Conservation (phyloP, 805 yeast genomes). For the Starmerella sirachaensis region DNA sequence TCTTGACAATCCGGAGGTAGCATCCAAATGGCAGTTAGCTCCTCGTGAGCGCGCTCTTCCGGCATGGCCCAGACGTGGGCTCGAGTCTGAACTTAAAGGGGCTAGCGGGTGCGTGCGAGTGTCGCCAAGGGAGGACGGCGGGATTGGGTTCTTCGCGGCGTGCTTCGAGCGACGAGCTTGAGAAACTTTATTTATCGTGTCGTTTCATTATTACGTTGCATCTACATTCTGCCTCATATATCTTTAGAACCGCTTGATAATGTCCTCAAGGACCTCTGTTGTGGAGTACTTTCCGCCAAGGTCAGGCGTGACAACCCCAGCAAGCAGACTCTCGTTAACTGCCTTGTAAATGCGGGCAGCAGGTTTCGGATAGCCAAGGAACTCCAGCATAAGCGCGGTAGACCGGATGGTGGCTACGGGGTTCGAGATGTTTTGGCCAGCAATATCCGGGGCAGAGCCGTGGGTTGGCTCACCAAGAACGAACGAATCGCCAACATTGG, state of each 20-base stretch:
- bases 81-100: slow-evolving; percentile 52
- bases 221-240: neutral
- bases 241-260: slow-evolving; percentile 40
- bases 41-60: slow-evolving; percentile 57
- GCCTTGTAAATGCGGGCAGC: slow-evolving; percentile 90
- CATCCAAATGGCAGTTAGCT: slow-evolving; percentile 54
- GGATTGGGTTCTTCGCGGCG: slow-evolving; percentile 97
- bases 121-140: slow-evolving; percentile 81
- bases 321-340: slow-evolving; percentile 83
- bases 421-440: slow-evolving; percentile 78
- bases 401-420: slow-evolving; percentile 98
- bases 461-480: slow-evolving; percentile 99
- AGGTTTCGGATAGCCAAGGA: slow-evolving; percentile 79
- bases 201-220: neutral
- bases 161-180: slow-evolving; percentile 48
- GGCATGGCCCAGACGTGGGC: slow-evolving; percentile 77
- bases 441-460: slow-evolving; percentile 98
- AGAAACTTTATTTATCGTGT: neutral
- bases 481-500: slow-evolving; percentile 91
- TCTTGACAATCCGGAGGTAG: slow-evolving; percentile 52
- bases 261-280: slow-evolving; percentile 74
- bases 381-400: slow-evolving; percentile 92
- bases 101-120: slow-evolving; percentile 67
- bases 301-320: slow-evolving; percentile 79
- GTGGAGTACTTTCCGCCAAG: slow-evolving; percentile 85